Percentiles rank a stretch among this genome's conserved stretches.
phyloP scores from a whole-genome alignment of 805 yeast genomes.

The Kazachstania psychrophila region DNA sequence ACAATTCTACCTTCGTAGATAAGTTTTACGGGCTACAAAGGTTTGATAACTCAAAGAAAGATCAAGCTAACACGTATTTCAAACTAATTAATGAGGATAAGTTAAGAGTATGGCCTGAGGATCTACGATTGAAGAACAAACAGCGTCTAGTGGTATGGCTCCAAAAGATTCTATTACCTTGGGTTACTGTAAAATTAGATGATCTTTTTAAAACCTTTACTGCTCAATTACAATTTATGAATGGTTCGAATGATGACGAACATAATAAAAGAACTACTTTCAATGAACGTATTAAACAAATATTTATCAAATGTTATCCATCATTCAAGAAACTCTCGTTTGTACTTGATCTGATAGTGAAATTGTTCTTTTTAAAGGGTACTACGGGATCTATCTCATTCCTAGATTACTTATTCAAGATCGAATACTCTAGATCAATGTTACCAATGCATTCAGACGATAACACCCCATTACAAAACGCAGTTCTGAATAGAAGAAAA shows the following conservation, averaged over 20 bases:
- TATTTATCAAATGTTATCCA: conserved; percentile 58
- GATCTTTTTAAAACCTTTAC: conserved; percentile 51
- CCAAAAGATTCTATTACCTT: conserved; percentile 57
- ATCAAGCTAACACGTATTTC: conserved; percentile 7
- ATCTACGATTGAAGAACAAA: conserved; percentile 37
- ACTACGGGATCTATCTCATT: conserved; percentile 52
- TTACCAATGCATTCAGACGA: conserved; percentile 10
- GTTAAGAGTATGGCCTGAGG: conserved; percentile 13
- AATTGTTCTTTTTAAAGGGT: conserved; percentile 61
- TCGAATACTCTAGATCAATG: conserved; percentile 45
- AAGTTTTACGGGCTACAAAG: conserved; percentile 85
- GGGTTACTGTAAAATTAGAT: conserved; percentile 39
- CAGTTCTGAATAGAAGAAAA: conserved; percentile 17
- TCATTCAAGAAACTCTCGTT: conserved; percentile 38
- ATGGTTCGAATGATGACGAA: conserved; percentile 35
- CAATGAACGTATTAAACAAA: conserved; percentile 2
- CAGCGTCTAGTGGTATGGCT: conserved; percentile 51
- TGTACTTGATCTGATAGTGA: conserved; percentile 44
- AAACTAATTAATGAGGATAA: conserved; percentile 3
- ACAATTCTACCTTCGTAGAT: conserved; percentile 86
- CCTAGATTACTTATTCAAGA: conserved; percentile 49
- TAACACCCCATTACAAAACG: too few species aligned
- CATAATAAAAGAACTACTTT: background rate
- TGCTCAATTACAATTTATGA: conserved; percentile 33
- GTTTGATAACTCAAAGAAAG: conserved; percentile 23